Evolutionary conservation across 768 basidiomycete species (phyloP), one percentile per base, ranked within the genome.

Genomic region (Porpolomopsis calyptriformis): DNA sequence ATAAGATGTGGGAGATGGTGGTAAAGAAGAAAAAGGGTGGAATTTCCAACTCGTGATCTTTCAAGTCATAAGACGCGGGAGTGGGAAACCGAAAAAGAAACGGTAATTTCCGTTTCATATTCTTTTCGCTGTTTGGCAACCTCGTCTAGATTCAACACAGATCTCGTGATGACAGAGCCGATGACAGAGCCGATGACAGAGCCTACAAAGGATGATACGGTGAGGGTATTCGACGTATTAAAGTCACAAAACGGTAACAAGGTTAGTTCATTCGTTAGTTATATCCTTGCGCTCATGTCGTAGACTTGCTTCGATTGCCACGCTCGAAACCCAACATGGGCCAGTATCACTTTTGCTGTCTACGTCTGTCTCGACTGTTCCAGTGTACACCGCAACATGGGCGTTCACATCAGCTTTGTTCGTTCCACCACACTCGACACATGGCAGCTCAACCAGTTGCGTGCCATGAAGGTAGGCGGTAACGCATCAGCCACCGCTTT

Each of bases 321-420:
- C 57, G 92, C 93, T 39, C 83, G 91, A 56, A 96, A 96, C 66
- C 94, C 94, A 38, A 96, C 92, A 25, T 98, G 94, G 96, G 82
- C 92, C 3, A 92, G 89, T 51, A 90, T 96, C 18, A 93, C 91
- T 0, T 99, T 85, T 60, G 94, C 90, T 26, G 82, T 98, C 11
- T 98, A 98, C 65, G 92, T 99, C 58, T 99, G 96, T 60, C 70
- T 98, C 25, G 93, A 99, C 49, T 99, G 96, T 71, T 98, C 94
- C 4, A 86, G 85, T 53, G 69, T 85, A 11, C 96, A 99, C 65
- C 74, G 96, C 44, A 97, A 94, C 62, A 82, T 97, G 80, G 96
- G 96, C 55, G 94, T 98, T 19, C 96, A 99, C 61, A 92, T 99
- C 64, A 87, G 81, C 52, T 99, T 99, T 57, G 94, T 99, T 35